Conservation (phyloP, 1,284 basidiomycete genomes). For the Cryptococcus wingfieldii region DNA sequence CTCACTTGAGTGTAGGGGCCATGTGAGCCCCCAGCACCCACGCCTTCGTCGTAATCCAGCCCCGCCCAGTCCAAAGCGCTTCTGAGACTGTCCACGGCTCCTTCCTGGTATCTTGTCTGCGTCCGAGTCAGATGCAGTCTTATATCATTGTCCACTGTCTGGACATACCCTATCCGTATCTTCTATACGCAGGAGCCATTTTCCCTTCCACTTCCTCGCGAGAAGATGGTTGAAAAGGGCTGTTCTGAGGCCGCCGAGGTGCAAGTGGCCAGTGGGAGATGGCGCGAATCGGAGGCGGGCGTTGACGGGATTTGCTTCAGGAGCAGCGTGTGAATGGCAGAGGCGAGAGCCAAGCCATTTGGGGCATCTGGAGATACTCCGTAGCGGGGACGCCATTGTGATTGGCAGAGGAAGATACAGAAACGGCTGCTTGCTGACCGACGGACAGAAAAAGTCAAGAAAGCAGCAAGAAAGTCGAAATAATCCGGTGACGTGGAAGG, state of each 20-base stretch:
- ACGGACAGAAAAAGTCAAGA: no score
- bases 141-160: not conserved
- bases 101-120: conserved; percentile 12
- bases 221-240: conserved; percentile 90
- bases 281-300: conserved; percentile 80
- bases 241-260: conserved; percentile 93
- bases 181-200: conserved; percentile 88
- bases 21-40: conserved; percentile 66
- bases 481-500: no score
- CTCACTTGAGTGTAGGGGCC: conserved; percentile 76
- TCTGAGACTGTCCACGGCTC: conserved; percentile 72
- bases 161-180: conserved; percentile 79
- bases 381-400: no score
- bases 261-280: conserved; percentile 89
- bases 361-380: no score
- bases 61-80: conserved; percentile 86
- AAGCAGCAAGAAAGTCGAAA: no score
- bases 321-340: no score
- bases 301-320: not conserved
- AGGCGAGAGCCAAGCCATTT: no score
- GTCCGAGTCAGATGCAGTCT: not conserved
- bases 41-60: conserved; percentile 88
- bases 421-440: no score
- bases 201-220: conserved; percentile 72
- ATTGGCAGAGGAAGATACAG: no score